These are phyloP conservation scores for Lasiosphaeria ovina DNA, from an alignment of 495 filamentous ascomycete species.

Conservation along the genomic window DNA sequence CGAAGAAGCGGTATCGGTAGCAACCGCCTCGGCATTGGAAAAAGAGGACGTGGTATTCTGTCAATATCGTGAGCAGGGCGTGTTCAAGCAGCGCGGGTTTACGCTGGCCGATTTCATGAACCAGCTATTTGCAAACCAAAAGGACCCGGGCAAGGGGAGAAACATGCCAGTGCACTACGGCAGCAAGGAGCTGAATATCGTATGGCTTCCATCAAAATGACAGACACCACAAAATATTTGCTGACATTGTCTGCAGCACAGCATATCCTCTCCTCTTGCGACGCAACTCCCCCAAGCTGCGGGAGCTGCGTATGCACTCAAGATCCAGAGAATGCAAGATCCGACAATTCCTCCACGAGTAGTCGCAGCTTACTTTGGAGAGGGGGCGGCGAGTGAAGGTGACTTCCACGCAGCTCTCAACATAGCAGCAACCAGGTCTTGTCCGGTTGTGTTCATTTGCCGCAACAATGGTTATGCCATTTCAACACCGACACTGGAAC, in stretches of 20 bases:
- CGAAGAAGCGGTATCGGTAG: slow-evolving; percentile 92
- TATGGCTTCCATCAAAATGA: slow-evolving; percentile 27
- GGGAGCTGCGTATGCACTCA: slow-evolving; percentile 91
- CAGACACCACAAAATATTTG: neutral
- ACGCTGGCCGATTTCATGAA: slow-evolving; percentile 87
- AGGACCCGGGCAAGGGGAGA: slow-evolving; percentile 77
- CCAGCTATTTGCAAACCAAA: slow-evolving; percentile 86
- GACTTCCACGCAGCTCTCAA: slow-evolving; percentile 98
- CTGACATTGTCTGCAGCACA: slow-evolving; percentile 57
- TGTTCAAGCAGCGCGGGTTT: slow-evolving; percentile 87
- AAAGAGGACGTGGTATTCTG: slow-evolving; percentile 89
- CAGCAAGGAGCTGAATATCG: slow-evolving; percentile 75
- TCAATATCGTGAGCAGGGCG: slow-evolving; percentile 92
- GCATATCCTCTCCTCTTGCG: slow-evolving; percentile 88
- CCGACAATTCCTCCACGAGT: slow-evolving; percentile 63
- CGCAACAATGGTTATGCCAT: slow-evolving; percentile 98
- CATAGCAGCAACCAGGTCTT: slow-evolving; percentile 89
- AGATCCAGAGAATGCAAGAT: slow-evolving; percentile 75
- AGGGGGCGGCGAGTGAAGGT: slow-evolving; percentile 95
- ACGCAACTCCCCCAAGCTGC: slow-evolving; percentile 95
- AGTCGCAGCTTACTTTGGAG: slow-evolving; percentile 90
- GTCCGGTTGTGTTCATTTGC: slow-evolving; percentile 91
- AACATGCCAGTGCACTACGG: slow-evolving; percentile 99
- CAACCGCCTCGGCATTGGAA: slow-evolving; percentile 74
- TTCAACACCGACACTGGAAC: slow-evolving; percentile 88